These are phyloP conservation scores for Harrya chromipes DNA, from an alignment of 768 basidiomycete species.

Conservation along the genomic window DNA sequence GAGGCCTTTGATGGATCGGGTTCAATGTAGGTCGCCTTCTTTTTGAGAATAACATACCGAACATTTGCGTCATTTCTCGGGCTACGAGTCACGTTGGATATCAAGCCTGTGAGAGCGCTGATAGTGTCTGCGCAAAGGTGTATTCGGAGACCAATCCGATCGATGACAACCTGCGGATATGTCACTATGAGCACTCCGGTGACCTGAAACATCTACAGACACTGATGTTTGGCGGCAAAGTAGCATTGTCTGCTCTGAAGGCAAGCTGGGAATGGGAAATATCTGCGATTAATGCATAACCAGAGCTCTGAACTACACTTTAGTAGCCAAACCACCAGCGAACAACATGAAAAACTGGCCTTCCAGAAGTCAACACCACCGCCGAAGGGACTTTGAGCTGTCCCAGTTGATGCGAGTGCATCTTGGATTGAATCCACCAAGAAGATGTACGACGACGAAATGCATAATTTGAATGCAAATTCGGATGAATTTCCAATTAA, in stretches of 20 bases:
- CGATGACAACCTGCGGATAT: constrained; percentile 48
- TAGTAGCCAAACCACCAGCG: neutral
- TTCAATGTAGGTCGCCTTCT: neutral
- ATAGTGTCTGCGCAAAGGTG: constrained; percentile 81
- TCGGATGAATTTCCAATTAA: constrained; percentile 65
- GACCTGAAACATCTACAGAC: constrained; percentile 31
- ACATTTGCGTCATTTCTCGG: constrained; percentile 35
- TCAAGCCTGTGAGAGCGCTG: constrained; percentile 53
- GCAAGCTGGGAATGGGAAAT: constrained; percentile 47
- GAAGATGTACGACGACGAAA: constrained; percentile 50
- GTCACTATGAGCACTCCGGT: constrained; percentile 1
- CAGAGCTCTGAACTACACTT: constrained; percentile 41
- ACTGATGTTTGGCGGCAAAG: constrained; percentile 33
- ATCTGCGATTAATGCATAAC: constrained; percentile 69
- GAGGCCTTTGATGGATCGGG: constrained; percentile 8
- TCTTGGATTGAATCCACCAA: constrained; percentile 52
- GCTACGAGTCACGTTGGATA: constrained; percentile 46
- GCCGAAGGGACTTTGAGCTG: constrained; percentile 16
- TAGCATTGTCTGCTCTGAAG: constrained; percentile 31
- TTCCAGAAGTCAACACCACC: constrained; percentile 59
- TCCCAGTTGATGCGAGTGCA: constrained; percentile 17
- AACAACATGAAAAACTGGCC: constrained; percentile 41
- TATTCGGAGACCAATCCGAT: constrained; percentile 50
- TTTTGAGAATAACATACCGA: constrained; percentile 13
- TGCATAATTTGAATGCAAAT: constrained; percentile 46